A percentile compares a stretch with the other conserved stretches of the same genome.
phyloP scores from a whole-genome alignment of 352 stramenopile species.

The Pythium scleroteichum region DNA sequence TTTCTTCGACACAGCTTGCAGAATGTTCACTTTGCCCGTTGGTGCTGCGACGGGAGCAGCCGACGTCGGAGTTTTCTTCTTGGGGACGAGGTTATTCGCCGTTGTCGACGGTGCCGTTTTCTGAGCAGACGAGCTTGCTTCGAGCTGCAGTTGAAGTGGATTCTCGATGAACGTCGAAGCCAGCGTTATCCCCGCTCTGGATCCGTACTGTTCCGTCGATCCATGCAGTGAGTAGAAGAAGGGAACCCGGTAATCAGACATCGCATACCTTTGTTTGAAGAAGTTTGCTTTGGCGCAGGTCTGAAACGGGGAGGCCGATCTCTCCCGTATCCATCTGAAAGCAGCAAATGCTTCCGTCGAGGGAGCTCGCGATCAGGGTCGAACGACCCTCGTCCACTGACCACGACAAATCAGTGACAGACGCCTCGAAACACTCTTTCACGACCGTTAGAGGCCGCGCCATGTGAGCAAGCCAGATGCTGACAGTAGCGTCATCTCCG shows the following conservation, averaged over 20 bases:
- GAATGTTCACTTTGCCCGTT: conserved; percentile 30
- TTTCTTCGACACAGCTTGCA: conserved; percentile 42
- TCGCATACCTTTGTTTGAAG: conserved; percentile 67
- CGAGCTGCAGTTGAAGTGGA: conserved; percentile 76
- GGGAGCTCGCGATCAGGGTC: conserved; percentile 68
- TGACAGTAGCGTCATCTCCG: conserved; percentile 82
- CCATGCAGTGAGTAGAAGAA: not conserved
- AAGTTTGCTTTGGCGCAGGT: conserved; percentile 75
- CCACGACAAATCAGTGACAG: conserved; percentile 83
- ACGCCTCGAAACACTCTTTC: conserved; percentile 84
- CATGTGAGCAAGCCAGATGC: conserved; percentile 83
- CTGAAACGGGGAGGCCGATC: conserved; percentile 69
- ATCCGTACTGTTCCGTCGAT: conserved; percentile 59
- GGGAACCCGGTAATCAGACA: not conserved
- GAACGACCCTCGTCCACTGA: conserved; percentile 40
- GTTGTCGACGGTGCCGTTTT: conserved; percentile 13
- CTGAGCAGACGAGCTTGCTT: conserved; percentile 51
- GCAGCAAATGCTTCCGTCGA: conserved; percentile 84
- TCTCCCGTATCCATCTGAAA: conserved; percentile 74
- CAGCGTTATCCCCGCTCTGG: conserved; percentile 75
- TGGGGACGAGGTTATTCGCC: conserved; percentile 55
- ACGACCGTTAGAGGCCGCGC: conserved; percentile 74
- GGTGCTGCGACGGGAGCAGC: conserved; percentile 11
- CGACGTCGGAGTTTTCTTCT: conserved; percentile 38
- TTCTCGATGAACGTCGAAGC: conserved; percentile 81